Conservation (phyloP, 495 filamentous ascomycete genomes). For the Baudoinia panamericana region DNA sequence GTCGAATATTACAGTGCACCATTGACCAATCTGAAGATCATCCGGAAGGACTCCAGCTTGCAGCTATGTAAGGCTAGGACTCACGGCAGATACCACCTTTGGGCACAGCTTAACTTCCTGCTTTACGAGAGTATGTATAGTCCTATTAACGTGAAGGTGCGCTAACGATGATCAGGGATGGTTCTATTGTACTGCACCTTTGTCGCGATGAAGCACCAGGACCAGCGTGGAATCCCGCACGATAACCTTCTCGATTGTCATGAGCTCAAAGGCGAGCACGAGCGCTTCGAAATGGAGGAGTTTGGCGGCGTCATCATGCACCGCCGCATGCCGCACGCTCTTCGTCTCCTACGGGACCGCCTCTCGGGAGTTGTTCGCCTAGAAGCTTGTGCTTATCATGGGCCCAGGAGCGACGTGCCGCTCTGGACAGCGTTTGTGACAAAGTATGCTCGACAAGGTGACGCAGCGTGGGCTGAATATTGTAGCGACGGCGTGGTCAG, state of each 20-base stretch:
- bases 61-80: constrained; percentile 40
- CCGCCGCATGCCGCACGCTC: constrained; percentile 52
- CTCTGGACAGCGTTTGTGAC: constrained; percentile 34
- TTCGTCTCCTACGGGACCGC: constrained; percentile 58
- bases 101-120: constrained; percentile 45
- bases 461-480: constrained; percentile 8
- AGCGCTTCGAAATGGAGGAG: constrained; percentile 49
- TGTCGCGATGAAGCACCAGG: constrained; percentile 59
- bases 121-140: constrained; percentile 43
- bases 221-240: constrained; percentile 39
- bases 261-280: constrained; percentile 11
- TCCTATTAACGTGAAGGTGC: background rate
- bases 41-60: constrained; percentile 40
- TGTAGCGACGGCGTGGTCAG: constrained; percentile 11
- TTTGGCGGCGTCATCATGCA: constrained; percentile 60
- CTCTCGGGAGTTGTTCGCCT: constrained; percentile 48
- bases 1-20: constrained; percentile 38
- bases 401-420: constrained; percentile 24
- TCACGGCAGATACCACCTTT: constrained; percentile 36
- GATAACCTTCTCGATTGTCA: constrained; percentile 33
- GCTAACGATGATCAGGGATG: constrained; percentile 41
- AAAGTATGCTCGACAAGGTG: constrained; percentile 12
- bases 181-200: constrained; percentile 70
- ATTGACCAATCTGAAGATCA: constrained; percentile 40
- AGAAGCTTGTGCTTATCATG: constrained; percentile 32